Conservation (phyloP, 371 early-diverging fungal species). For the Syncephalastrum sp. region DNA sequence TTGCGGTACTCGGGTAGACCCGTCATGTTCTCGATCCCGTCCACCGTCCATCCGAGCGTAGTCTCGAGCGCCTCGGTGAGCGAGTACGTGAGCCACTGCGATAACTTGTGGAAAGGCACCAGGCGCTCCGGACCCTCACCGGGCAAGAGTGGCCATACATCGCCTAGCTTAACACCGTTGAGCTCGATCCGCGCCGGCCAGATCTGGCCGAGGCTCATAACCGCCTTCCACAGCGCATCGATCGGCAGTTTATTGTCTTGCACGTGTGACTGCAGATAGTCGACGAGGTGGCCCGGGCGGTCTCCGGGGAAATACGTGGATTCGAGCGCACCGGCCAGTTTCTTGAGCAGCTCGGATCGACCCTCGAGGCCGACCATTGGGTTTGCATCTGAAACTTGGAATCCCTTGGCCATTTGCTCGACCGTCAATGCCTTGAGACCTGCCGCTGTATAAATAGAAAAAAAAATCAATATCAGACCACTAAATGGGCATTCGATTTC, state of each 20-base stretch:
- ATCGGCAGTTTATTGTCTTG: slow-evolving; percentile 20
- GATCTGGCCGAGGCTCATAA: slow-evolving; percentile 59
- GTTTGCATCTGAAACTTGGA: slow-evolving; percentile 80
- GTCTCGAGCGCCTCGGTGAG: slow-evolving; percentile 78
- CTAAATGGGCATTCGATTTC: too few species aligned
- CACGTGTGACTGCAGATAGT: slow-evolving; percentile 42
- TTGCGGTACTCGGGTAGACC: slow-evolving; percentile 94
- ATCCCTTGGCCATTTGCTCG: slow-evolving; percentile 63
- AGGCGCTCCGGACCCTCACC: slow-evolving; percentile 35
- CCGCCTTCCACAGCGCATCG: slow-evolving; percentile 68
- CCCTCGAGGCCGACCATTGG: slow-evolving; percentile 84
- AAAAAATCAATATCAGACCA: too few species aligned
- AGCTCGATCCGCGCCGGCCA: slow-evolving; percentile 67
- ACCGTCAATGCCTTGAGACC: slow-evolving; percentile 58
- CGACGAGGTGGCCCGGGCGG: slow-evolving; percentile 42
- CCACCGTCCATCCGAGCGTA: slow-evolving; percentile 55
- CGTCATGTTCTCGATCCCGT: slow-evolving; percentile 69
- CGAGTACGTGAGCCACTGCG: slow-evolving; percentile 94
- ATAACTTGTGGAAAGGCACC: slow-evolving; percentile 91
- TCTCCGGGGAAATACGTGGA: slow-evolving; percentile 61
- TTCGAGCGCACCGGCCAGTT: slow-evolving; percentile 63
- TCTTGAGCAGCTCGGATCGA: slow-evolving; percentile 69
- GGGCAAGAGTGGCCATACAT: slow-evolving; percentile 81
- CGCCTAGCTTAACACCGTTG: slow-evolving; percentile 78
- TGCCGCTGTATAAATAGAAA: slow-evolving; percentile 31